Conservation (phyloP, 768 basidiomycete genomes). For the Paxillus rubicundulus region DNA sequence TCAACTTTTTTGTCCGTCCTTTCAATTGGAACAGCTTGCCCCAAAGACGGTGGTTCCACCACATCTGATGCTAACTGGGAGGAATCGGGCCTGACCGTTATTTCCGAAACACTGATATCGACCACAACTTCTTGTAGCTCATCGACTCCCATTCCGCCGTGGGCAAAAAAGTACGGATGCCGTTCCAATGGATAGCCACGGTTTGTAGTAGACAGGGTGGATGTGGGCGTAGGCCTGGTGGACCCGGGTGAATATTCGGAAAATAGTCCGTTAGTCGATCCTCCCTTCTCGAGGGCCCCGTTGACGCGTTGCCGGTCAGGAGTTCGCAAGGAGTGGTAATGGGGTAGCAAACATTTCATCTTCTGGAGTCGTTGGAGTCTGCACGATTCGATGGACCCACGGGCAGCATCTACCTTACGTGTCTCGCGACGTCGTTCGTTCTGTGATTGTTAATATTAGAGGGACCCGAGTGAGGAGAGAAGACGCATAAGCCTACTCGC, state of each 20-base stretch:
- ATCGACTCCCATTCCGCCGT: conserved; percentile 1
- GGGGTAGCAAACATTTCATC: conserved; percentile 38
- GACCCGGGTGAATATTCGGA: conserved; percentile 20
- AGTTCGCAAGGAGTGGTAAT: conserved; percentile 35
- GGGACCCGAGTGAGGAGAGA: neutral
- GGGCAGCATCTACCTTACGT: conserved; percentile 45
- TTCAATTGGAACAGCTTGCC: conserved; percentile 4
- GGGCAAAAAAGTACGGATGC: conserved; percentile 13
- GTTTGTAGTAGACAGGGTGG: conserved; percentile 5
- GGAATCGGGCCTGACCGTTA: conserved; percentile 18
- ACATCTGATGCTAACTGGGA: neutral
- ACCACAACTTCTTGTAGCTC: conserved; percentile 16
- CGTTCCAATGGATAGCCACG: neutral
- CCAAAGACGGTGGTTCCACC: conserved; percentile 3
- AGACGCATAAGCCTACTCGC: conserved; percentile 36
- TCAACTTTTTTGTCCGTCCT: conserved; percentile 4
- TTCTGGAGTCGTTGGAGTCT: conserved; percentile 54
- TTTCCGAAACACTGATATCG: conserved; percentile 1
- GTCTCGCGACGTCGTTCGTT: conserved; percentile 52
- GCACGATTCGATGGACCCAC: conserved; percentile 56
- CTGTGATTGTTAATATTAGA: conserved; percentile 34
- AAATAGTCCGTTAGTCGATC: conserved; percentile 5
- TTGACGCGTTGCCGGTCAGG: conserved; percentile 29
- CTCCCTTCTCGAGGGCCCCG: conserved; percentile 19
- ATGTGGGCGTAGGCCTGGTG: conserved; percentile 4